These are phyloP conservation scores for Leishmania aethiopica DNA, from an alignment of 208 protist species.

Conservation along the genomic window DNA sequence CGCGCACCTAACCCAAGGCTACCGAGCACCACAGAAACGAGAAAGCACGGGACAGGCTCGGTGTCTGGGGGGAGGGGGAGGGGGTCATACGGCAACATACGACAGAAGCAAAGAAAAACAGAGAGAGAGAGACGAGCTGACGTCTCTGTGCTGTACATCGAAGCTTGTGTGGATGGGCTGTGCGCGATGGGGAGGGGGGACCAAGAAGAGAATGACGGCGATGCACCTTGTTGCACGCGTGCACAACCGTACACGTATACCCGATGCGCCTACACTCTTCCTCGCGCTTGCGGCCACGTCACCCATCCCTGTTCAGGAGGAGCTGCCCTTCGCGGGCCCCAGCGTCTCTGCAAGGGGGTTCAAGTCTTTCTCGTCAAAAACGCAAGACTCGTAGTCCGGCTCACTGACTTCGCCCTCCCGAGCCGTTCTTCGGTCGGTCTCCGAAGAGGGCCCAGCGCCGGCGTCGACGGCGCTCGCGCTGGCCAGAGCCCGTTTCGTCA, in stretches of 20 bases:
- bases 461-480: background rate
- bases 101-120: background rate
- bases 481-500: background rate
- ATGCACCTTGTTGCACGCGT: background rate
- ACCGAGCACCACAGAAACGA: background rate
- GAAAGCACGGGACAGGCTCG: no score
- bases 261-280: background rate
- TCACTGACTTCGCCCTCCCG: background rate
- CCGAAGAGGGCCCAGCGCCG: background rate
- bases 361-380: background rate
- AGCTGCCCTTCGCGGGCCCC: background rate
- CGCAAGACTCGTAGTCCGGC: background rate
- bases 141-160: constrained; percentile 8
- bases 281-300: background rate
- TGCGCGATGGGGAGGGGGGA: no score
- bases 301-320: background rate
- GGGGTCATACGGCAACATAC: no score
- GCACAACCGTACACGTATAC: background rate
- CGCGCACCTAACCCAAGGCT: background rate
- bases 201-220: background rate
- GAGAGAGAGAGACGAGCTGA: background rate
- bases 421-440: background rate
- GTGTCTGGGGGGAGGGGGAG: no score
- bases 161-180: background rate
- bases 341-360: constrained; percentile 1